Base-by-base conservation (phyloP, 345 rosid genomes). In the Sapria himalayana region DNA sequence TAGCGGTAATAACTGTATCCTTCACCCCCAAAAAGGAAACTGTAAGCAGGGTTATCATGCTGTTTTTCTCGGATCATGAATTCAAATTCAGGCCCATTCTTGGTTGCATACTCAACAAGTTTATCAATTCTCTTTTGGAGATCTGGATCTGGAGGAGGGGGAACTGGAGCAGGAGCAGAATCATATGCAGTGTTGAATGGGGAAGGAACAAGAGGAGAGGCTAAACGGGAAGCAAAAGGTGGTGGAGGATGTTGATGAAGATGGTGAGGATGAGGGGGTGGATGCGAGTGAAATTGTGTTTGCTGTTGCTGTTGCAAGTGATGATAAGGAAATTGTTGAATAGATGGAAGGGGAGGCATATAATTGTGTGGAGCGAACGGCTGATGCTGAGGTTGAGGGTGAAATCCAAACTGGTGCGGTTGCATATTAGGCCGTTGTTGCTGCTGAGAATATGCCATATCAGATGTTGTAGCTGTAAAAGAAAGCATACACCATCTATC, bases 71-170 rank as follows among this genome's bases (percentile, higher is more conserved):
- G 81, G 57, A 89, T 76, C 95, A 82, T 76, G 53, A 73, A 77
- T 64, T 89, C 98, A 53, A 89, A 89, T 62, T 89, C 95, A 0
- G 93, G 95, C 35, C 98, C 98, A 34, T 82, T 89, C 69, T 82
- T 89, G 12, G 69, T 60, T 6, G 80, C 52, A 58, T 89, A 89
- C 73, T 89, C 93, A 43, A 77, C 84, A 54, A 82, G 93, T 52
- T 89, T 89, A 46, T 89, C 95, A n/a, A 89, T 89, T 22, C 92
- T 74, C 51, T 89, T 85, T 42, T 79, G 98, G 37, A 82, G 81
- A 62, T 89, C 98, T 4, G 92, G 93, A 41, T 89, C 98, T 37
- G 91, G 57, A 7, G 98, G 94, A n/a, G 91, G 70, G 34, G 80
- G 65, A 49, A 65, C 66, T 5, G 73, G 74, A 22, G 69, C 70